Conservation (phyloP, 208 protist genomes). For the Leishmania martiniquensis region DNA sequence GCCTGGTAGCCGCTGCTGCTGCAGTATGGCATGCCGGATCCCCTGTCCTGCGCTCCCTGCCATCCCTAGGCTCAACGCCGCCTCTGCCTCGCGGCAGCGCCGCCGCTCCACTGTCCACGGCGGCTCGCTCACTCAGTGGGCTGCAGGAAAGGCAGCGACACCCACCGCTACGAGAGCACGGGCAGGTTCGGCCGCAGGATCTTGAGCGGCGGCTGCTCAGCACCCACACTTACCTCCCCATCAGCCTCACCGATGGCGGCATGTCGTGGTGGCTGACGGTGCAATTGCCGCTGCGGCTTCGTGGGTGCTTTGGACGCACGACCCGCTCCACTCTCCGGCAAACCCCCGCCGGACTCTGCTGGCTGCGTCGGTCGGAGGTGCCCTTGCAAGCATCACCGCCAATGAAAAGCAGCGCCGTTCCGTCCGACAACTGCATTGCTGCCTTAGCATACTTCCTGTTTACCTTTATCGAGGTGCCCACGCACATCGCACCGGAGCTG, state of each 20-base stretch:
- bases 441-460: slow-evolving; percentile 24
- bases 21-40: neutral
- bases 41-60: neutral
- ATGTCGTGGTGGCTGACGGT: slow-evolving; percentile 44
- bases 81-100: neutral
- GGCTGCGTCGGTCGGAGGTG: slow-evolving; percentile 16
- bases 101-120: neutral
- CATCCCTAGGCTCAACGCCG: neutral
- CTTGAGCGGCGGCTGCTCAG: neutral
- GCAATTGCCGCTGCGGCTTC: slow-evolving; percentile 33
- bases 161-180: neutral
- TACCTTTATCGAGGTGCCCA: slow-evolving; percentile 24
- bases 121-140: neutral
- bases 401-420: neutral
- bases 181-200: neutral
- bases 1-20: neutral
- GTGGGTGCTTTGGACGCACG: slow-evolving; percentile 33
- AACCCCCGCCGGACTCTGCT: slow-evolving; percentile 22
- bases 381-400: neutral
- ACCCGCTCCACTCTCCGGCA: slow-evolving; percentile 24
- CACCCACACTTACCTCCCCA: slow-evolving; percentile 21
- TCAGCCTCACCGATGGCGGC: slow-evolving; percentile 33
- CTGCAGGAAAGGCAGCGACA: neutral
- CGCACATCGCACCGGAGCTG: slow-evolving; percentile 29
- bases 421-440: slow-evolving; percentile 1